Conservation (phyloP, 2,329 filamentous ascomycete species). For the Coniochaeta ligniaria region DNA sequence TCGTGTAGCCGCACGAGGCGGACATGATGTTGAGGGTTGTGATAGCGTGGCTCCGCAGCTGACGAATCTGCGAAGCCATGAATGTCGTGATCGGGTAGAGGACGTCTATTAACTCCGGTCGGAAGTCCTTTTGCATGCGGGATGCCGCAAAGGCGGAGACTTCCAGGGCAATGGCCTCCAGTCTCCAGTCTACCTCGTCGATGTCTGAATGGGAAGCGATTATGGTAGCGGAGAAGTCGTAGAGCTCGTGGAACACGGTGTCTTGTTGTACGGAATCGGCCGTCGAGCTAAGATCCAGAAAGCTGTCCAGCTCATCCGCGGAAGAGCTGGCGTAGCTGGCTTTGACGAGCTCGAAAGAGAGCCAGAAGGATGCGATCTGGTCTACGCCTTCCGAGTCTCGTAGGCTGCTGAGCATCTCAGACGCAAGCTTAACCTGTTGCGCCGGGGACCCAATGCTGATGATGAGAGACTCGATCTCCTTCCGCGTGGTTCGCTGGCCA, state of each 20-base stretch:
- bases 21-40: slow-evolving; percentile 77
- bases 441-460: slow-evolving; percentile 47
- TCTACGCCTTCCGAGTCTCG: slow-evolving; percentile 49
- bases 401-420: slow-evolving; percentile 57
- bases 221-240: slow-evolving; percentile 58
- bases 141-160: slow-evolving; percentile 69
- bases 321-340: slow-evolving; percentile 39
- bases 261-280: slow-evolving; percentile 35
- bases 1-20: slow-evolving; percentile 62
- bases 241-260: slow-evolving; percentile 54
- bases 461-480: slow-evolving; percentile 51
- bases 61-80: slow-evolving; percentile 62
- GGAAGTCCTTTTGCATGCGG: slow-evolving; percentile 60
- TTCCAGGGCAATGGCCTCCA: slow-evolving; percentile 76
- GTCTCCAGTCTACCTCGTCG: slow-evolving; percentile 56
- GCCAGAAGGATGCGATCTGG: slow-evolving; percentile 70
- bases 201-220: slow-evolving; percentile 46
- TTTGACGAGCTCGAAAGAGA: slow-evolving; percentile 66
- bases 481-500: slow-evolving; percentile 57
- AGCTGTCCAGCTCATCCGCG: slow-evolving; percentile 48
- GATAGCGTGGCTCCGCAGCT: slow-evolving; percentile 74
- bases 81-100: slow-evolving; percentile 89
- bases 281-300: slow-evolving; percentile 49
- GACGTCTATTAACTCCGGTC: slow-evolving; percentile 80
- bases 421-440: slow-evolving; percentile 52